A percentile compares a stretch with the other conserved stretches of the same genome.
phyloP scores from a whole-genome alignment of 73 alveolate species.

The Paramecium sexaurelia region DNA sequence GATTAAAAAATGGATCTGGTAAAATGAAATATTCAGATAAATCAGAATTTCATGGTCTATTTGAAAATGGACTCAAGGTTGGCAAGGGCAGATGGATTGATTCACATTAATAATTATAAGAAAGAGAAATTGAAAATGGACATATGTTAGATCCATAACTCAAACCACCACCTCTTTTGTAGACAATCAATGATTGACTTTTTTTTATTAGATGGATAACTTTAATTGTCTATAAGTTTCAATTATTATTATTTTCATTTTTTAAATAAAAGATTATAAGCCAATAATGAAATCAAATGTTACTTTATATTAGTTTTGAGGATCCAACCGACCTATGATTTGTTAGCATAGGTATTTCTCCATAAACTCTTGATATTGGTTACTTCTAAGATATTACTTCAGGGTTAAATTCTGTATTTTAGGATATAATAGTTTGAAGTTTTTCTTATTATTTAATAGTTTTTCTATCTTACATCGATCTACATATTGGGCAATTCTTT shows the following conservation, averaged over 20 bases:
- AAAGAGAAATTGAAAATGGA: constrained; percentile 41
- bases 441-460: constrained; percentile 1
- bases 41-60: constrained; percentile 27
- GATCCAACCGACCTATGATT: background rate
- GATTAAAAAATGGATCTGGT: constrained; percentile 90
- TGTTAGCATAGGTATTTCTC: background rate
- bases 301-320: background rate
- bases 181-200: background rate
- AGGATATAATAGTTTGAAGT: background rate
- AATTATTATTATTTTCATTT: too few relatives aligned
- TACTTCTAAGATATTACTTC: background rate
- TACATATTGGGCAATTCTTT: constrained; percentile 43
- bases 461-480: background rate
- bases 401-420: background rate
- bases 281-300: background rate
- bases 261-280: background rate
- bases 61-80: constrained; percentile 33
- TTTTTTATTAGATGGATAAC: too few relatives aligned
- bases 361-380: background rate
- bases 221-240: too few relatives aligned
- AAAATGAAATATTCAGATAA: constrained; percentile 49
- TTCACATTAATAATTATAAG: background rate
- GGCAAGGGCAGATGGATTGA: constrained; percentile 64
- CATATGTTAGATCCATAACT: constrained; percentile 47
- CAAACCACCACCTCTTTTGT: background rate